A percentile compares a stretch with the other conserved stretches of the same genome.
phyloP scores from a whole-genome alignment of 768 basidiomycete genomes.

The Tylopilus felleus region DNA sequence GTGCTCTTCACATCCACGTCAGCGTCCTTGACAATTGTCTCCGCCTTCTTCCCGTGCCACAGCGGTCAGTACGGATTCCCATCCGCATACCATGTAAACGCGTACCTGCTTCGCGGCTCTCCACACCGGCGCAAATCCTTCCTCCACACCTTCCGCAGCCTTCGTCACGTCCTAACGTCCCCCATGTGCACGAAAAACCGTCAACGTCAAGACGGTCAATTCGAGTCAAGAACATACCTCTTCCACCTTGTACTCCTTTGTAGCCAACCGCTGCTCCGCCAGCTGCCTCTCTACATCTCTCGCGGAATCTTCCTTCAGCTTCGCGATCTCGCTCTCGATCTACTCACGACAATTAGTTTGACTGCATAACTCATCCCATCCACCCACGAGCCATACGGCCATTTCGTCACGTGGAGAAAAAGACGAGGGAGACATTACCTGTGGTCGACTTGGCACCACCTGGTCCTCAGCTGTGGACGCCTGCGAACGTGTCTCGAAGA shows the following conservation, averaged over 20 bases:
- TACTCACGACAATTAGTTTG: slow-evolving; percentile 1
- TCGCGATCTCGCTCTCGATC: slow-evolving; percentile 22
- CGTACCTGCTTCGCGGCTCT: slow-evolving; percentile 10
- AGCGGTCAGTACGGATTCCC: background rate
- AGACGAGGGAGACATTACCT: slow-evolving; percentile 7
- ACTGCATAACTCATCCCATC: background rate
- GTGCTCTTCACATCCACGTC: background rate
- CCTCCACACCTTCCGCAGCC: slow-evolving; percentile 3
- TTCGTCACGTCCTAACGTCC: slow-evolving; percentile 1
- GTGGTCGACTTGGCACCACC: slow-evolving; percentile 5
- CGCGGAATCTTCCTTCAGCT: slow-evolving; percentile 21
- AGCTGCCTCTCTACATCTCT: slow-evolving; percentile 23
- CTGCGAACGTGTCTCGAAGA: background rate
- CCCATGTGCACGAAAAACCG: background rate
- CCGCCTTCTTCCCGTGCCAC: slow-evolving; percentile 1
- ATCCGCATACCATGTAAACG: background rate
- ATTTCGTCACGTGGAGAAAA: too few relatives aligned
- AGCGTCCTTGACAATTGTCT: slow-evolving; percentile 3
- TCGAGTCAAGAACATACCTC: slow-evolving; percentile 6
- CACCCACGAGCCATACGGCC: too few relatives aligned
- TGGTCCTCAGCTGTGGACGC: background rate
- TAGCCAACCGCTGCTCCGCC: slow-evolving; percentile 14
- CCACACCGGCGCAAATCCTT: background rate
- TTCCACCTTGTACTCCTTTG: background rate
- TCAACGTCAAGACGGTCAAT: background rate